Percentiles rank a stretch among this genome's conserved stretches.
These are phyloP conservation scores for Claviceps paspali DNA, from an alignment of 2,329 filamentous ascomycete genomes.

Conservation along the genomic window DNA sequence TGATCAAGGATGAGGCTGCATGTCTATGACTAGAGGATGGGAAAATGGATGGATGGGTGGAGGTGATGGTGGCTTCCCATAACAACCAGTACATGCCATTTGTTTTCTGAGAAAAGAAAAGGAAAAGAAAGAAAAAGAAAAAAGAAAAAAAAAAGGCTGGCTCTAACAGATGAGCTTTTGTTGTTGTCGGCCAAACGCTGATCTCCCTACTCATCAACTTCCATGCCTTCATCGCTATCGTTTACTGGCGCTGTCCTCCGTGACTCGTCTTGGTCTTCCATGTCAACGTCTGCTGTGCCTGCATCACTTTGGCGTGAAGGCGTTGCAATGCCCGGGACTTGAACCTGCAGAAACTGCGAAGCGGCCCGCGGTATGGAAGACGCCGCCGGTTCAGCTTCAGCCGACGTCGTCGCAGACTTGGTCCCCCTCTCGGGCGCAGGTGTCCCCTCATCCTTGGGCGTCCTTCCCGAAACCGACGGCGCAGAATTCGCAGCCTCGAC, in stretches of 20 bases:
- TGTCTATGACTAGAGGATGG: background rate
- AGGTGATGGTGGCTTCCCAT: too few relatives aligned
- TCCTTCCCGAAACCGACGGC: constrained; percentile 11
- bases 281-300: constrained; percentile 39
- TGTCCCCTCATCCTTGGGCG: constrained; percentile 14
- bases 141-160: too few relatives aligned
- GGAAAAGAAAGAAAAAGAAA: too few relatives aligned
- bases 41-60: too few relatives aligned
- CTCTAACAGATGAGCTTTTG: background rate
- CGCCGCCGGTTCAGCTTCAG: constrained; percentile 1
- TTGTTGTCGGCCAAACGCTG: background rate
- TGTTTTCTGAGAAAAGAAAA: too few relatives aligned
- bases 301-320: constrained; percentile 13
- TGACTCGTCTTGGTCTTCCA: constrained; percentile 31
- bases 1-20: too few relatives aligned
- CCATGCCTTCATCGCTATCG: constrained; percentile 38
- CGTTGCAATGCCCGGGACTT: constrained; percentile 1
- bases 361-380: constrained; percentile 2
- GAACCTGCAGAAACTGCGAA: constrained; percentile 6
- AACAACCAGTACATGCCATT: too few relatives aligned
- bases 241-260: constrained; percentile 17
- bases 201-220: constrained; percentile 31
- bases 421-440: constrained; percentile 13
- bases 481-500: background rate
- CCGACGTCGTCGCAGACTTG: constrained; percentile 2